Evolutionary conservation across 495 filamentous ascomycete genomes (phyloP).

Genomic region (Penicillium pulvis): DNA sequence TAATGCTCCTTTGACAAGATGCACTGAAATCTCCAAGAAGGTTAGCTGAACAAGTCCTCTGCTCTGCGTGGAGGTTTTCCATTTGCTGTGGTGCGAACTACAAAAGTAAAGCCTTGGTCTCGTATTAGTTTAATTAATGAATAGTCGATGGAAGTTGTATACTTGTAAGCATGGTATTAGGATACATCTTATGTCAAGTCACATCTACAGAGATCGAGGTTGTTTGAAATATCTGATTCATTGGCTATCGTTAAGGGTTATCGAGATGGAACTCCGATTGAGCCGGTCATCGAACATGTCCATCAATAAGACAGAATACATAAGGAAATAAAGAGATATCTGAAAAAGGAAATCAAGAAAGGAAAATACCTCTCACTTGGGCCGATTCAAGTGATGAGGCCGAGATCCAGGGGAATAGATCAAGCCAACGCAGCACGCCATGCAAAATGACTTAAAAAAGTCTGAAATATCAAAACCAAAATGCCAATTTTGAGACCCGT

Average conservation of each 20-base stretch:
- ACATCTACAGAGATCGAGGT: neutral
- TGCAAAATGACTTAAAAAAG: constrained; percentile 29
- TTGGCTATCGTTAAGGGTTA: constrained; percentile 24
- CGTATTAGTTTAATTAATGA: too few species aligned
- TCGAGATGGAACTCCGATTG: constrained; percentile 19
- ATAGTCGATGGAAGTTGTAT: too few species aligned
- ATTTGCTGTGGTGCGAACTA: too few species aligned
- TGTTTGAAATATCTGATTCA: constrained; percentile 20
- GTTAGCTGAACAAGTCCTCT: too few species aligned
- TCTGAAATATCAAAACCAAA: constrained; percentile 22
- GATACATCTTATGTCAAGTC: neutral
- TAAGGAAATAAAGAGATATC: constrained; percentile 2
- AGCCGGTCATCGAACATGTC: constrained; percentile 25
- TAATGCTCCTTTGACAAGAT: too few species aligned
- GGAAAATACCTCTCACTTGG: constrained; percentile 28
- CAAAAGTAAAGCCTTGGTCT: too few species aligned
- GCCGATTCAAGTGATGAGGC: constrained; percentile 28
- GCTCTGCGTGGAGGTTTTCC: too few species aligned
- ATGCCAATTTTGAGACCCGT: constrained; percentile 30
- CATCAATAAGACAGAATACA: constrained; percentile 17
- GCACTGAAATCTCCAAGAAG: too few species aligned
- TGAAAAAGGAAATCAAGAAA: constrained; percentile 12
- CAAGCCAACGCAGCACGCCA: constrained; percentile 35
- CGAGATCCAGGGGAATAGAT: constrained; percentile 24
- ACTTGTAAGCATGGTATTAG: too few species aligned